Conservation (phyloP, 2,329 filamentous ascomycete genomes). For the Coniochaeta pulveracea region DNA sequence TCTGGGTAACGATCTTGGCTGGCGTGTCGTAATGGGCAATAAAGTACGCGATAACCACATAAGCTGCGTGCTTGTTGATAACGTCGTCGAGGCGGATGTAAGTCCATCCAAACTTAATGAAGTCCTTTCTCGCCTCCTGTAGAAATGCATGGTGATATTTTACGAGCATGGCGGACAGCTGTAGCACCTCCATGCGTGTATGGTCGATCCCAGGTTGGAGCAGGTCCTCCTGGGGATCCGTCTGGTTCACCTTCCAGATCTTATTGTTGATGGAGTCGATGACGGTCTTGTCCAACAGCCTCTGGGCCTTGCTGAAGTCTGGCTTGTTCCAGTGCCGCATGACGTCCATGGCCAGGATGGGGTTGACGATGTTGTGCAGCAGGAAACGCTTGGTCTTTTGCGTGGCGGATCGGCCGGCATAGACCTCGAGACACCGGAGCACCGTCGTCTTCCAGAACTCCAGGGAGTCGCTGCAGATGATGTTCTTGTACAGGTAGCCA, state of each 20-base stretch:
- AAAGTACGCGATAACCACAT: slow-evolving; percentile 95
- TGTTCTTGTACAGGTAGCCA: slow-evolving; percentile 71
- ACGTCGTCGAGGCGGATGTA: slow-evolving; percentile 97
- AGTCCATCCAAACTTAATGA: slow-evolving; percentile 98
- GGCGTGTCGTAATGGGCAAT: slow-evolving; percentile 96
- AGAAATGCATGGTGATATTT: slow-evolving; percentile 87
- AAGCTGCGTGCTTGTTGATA: slow-evolving; percentile 97
- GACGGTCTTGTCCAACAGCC: slow-evolving; percentile 74
- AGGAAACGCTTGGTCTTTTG: slow-evolving; percentile 91
- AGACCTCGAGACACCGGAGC: slow-evolving; percentile 77
- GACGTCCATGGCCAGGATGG: slow-evolving; percentile 92
- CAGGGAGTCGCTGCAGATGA: slow-evolving; percentile 75
- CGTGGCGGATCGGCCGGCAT: slow-evolving; percentile 64
- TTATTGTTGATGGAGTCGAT: slow-evolving; percentile 86
- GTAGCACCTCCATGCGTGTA: slow-evolving; percentile 88
- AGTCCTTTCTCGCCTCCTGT: slow-evolving; percentile 88
- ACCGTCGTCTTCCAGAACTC: slow-evolving; percentile 79
- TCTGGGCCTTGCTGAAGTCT: slow-evolving; percentile 45
- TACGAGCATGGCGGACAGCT: slow-evolving; percentile 87
- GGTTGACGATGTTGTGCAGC: slow-evolving; percentile 86
- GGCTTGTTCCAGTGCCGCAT: slow-evolving; percentile 65
- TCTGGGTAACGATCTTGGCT: slow-evolving; percentile 87
- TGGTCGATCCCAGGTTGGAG: slow-evolving; percentile 84
- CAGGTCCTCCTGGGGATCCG: slow-evolving; percentile 73
- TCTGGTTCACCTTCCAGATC: slow-evolving; percentile 83